Base-by-base conservation (phyloP, 129 eudicot species). In the Escallonia herrerae region DNA sequence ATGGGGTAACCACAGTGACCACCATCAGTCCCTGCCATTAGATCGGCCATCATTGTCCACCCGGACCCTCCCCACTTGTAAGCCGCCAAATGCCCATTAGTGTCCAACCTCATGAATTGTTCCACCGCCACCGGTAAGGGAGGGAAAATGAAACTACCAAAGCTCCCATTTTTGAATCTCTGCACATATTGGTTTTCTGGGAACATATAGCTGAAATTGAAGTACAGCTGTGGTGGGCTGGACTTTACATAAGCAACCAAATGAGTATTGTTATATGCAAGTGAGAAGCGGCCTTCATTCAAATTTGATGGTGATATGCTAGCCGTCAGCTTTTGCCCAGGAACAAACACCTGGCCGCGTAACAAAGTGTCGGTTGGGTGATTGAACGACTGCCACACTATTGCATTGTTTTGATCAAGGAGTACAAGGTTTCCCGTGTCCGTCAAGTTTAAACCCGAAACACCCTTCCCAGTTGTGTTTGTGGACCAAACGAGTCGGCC, bases 281-380 rank as follows among this genome's bases (percentile, higher is more conserved):
- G 33, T 22, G 33, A 22, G 62, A 50, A 60, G 37, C 59, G 52
- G 50, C 55, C 78, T 42, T 53, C 13, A 15, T 39, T 15, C 65
- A 50, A 79, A 7, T 76, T 68, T 3, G 66, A 40, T 5, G 46
- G 2, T 7, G 78, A 74, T 47, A 58, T 68, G 56, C 75, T 71
- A 3, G 85, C 58, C 6, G 51, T 66, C n/a, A 80, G 56, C 37
- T 46, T 68, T 22, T 66, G 60, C 44, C 76, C 79, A 11, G 53
- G 40, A 10, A 5, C 15, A 15, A 80, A 60, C 15, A 2, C 63
- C 62, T 80, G 85, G n/a, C 68, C 77, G 5, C 66, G 75, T 54
- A 78, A 62, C 42, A 72, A 72, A 6, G 74, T 3, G 44, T 78
- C 82, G 2, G 82, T 78, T 2, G 71, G 71, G 57, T 63, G 40